Evolutionary conservation across 2,329 filamentous ascomycete genomes (phyloP).

Genomic region (Hymenoscyphus linearis): DNA sequence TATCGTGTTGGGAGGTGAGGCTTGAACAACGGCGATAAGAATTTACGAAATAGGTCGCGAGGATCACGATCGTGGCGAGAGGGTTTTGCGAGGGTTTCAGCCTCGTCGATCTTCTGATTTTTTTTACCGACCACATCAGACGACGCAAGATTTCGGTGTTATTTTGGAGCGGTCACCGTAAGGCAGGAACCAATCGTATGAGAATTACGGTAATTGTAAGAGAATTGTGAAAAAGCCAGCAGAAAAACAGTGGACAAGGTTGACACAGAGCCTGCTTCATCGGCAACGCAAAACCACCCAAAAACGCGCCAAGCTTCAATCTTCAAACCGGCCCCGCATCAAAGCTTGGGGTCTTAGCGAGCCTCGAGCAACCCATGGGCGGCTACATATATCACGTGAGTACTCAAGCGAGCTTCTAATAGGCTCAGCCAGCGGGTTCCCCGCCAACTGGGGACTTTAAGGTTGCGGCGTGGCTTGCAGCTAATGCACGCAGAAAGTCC

Average conservation of each 20-base stretch:
- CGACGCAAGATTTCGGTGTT: not conserved
- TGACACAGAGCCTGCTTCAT: not conserved
- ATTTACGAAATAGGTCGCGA: not conserved
- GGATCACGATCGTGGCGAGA: not conserved
- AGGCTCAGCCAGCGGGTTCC: not conserved
- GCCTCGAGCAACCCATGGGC: not conserved
- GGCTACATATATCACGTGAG: not conserved
- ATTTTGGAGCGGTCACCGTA: not conserved
- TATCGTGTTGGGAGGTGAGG: too few relatives aligned
- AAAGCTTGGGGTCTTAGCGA: too few relatives aligned
- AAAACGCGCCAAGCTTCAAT: not conserved
- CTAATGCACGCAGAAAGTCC: slow-evolving; percentile 3
- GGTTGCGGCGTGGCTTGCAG: slow-evolving; percentile 7
- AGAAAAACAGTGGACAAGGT: not conserved
- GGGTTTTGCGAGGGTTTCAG: too few relatives aligned
- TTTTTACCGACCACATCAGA: not conserved
- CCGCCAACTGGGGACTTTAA: slow-evolving; percentile 10
- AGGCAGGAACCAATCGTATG: not conserved
- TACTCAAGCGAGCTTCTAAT: too few relatives aligned
- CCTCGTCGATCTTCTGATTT: not conserved
- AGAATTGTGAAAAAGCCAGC: not conserved
- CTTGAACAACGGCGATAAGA: not conserved
- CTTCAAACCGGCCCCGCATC: not conserved
- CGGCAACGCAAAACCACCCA: not conserved
- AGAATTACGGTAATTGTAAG: not conserved